Evolutionary conservation across 257 asterid species (phyloP), one percentile per base, ranked within the genome.

Genomic region (Solanum chilense): DNA sequence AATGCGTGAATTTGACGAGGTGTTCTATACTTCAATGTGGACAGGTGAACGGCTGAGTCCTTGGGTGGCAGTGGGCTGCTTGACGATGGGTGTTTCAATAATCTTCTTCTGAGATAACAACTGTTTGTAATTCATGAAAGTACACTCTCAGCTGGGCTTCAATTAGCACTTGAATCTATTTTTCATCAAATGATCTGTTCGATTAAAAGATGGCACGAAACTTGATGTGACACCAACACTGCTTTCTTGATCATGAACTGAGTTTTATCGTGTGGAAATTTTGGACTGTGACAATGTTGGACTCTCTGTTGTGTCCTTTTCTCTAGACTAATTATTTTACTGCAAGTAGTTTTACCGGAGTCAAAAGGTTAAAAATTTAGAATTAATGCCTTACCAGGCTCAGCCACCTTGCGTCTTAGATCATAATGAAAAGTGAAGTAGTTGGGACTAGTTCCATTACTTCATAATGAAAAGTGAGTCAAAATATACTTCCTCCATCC

Each of bases 1-100:
- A 25, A 45, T 45, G 62, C 41, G 9, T 45, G 25, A 27, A 29
- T 80, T 78, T 86, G 64, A 85, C 21, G 11, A 64, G 8, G 62
- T 20, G 15, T 58, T 23, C 7, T 10, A 2, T 77, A 9, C 15
- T 80, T 14, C 85, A 88, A 49, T 74, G 42, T 82, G 77, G 41
- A 91, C 93, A 96, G 97, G 98, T 74, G 99, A 96, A 89, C 92
- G 98, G 62, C 91, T 96, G 91, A 95, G 99, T 92, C 99, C 99
- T 86, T 96, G 98, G 97, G 96, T 95, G 84, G 97, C 95, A 6
- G 86, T 93, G 66, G 99, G 97, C 80, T 94, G 99, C 95, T 90
- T 96, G 83, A 87, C 91, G 35, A 95, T 96, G 96, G 99, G 97
- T 15, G 92, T 96, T 52, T 96, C 98, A 20, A 93, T 94, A 86